Percentiles rank a stretch among this genome's conserved stretches.
These are phyloP conservation scores for Xylaria sp. DNA, from an alignment of 2,329 filamentous ascomycete species.

Conservation along the genomic window DNA sequence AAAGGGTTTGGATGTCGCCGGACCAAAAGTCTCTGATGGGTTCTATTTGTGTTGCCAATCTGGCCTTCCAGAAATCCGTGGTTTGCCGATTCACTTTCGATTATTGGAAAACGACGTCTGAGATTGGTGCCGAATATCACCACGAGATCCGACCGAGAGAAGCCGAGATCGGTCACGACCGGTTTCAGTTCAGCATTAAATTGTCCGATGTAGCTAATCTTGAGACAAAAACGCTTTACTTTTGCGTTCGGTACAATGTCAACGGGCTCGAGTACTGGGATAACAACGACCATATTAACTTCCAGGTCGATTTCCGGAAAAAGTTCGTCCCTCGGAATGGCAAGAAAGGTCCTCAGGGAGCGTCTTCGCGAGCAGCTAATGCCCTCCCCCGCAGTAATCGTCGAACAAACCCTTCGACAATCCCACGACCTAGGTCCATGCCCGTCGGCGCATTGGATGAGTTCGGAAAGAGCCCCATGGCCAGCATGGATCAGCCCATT, in stretches of 20 bases:
- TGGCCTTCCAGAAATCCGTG: constrained; percentile 89
- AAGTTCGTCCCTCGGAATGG: constrained; percentile 73
- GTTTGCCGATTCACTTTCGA: constrained; percentile 96
- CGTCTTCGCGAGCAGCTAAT: constrained; percentile 61
- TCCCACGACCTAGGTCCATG: constrained; percentile 65
- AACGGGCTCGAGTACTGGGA: constrained; percentile 93
- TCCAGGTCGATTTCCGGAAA: constrained; percentile 92
- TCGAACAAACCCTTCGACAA: constrained; percentile 54
- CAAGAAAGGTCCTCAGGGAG: constrained; percentile 64
- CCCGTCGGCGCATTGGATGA: constrained; percentile 73
- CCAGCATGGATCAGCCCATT: constrained; percentile 68
- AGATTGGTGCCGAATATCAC: constrained; percentile 89
- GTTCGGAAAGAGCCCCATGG: constrained; percentile 71
- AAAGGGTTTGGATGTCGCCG: constrained; percentile 85
- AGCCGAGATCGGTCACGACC: constrained; percentile 76
- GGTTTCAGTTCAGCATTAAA: constrained; percentile 95
- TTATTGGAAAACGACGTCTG: constrained; percentile 98
- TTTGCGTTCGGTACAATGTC: constrained; percentile 90
- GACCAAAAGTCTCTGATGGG: constrained; percentile 91
- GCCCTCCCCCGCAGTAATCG: constrained; percentile 76
- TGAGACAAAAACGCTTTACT: constrained; percentile 90
- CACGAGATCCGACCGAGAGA: constrained; percentile 78
- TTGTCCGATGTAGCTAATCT: constrained; percentile 90
- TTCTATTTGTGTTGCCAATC: constrained; percentile 84
- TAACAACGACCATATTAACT: constrained; percentile 88